Percentiles rank a stretch among this genome's conserved stretches.
phyloP scores from a whole-genome alignment of 495 filamentous ascomycete species.

The Neurospora sp. region DNA sequence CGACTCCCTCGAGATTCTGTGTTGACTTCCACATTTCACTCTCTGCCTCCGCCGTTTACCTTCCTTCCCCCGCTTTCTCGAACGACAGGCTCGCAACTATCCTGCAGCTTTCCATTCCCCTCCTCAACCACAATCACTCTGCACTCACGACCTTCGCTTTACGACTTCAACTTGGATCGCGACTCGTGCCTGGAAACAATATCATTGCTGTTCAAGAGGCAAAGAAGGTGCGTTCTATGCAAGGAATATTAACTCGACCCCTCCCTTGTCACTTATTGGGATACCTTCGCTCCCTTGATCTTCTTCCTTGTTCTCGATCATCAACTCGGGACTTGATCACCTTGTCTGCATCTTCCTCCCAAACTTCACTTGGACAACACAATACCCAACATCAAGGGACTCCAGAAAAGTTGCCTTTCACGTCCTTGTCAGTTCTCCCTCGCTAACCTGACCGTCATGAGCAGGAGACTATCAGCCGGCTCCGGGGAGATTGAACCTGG shows the following conservation, averaged over 20 bases:
- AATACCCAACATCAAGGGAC: neutral
- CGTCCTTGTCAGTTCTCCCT: neutral
- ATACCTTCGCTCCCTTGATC: neutral
- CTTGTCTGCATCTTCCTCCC: neutral
- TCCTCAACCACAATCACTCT: neutral
- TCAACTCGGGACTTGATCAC: neutral
- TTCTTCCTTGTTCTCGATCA: neutral
- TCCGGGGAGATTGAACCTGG: neutral
- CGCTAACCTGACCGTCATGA: neutral
- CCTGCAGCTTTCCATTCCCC: neutral
- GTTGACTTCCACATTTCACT: neutral
- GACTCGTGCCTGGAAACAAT: neutral
- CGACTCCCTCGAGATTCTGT: neutral
- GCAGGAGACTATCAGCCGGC: neutral
- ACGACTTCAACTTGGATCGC: neutral
- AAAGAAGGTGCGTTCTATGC: neutral
- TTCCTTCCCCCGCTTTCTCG: neutral
- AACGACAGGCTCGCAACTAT: neutral
- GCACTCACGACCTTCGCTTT: neutral
- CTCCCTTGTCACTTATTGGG: neutral
- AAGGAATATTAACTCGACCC: neutral
- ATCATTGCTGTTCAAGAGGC: neutral
- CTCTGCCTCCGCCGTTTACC: neutral
- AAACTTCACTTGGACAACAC: neutral
- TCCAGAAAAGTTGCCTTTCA: neutral